Percentiles rank a stretch among this genome's conserved stretches.
Evolutionary conservation across 2,329 filamentous ascomycete genomes (phyloP).

Genomic region (Fusarium sp.): DNA sequence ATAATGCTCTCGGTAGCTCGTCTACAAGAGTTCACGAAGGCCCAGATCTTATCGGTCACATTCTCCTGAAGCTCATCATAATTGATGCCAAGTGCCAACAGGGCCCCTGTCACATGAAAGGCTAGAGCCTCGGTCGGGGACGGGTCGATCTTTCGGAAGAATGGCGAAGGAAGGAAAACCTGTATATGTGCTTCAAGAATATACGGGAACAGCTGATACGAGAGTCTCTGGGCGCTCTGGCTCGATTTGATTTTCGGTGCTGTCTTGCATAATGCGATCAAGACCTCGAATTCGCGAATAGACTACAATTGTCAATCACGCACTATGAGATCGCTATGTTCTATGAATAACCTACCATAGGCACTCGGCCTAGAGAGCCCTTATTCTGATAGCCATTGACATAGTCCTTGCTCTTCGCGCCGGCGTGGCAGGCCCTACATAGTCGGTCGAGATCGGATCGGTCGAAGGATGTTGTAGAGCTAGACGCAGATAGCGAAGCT

Average conservation of each 20-base stretch:
- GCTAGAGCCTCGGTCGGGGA: conserved; percentile 89
- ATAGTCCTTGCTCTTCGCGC: conserved; percentile 53
- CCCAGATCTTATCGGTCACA: conserved; percentile 72
- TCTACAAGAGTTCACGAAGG: conserved; percentile 77
- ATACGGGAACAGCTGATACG: conserved; percentile 83
- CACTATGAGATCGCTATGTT: background rate
- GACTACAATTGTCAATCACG: conserved; percentile 62
- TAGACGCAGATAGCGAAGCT: conserved; percentile 67
- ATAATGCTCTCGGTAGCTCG: conserved; percentile 66
- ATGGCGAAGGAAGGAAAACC: conserved; percentile 79
- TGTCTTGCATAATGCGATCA: conserved; percentile 90
- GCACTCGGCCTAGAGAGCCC: conserved; percentile 60
- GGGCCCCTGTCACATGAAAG: conserved; percentile 78
- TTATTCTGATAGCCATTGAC: conserved; percentile 59
- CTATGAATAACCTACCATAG: conserved; percentile 63
- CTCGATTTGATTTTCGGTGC: conserved; percentile 76
- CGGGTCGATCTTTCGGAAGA: conserved; percentile 82
- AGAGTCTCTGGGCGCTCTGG: conserved; percentile 80
- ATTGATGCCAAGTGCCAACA: conserved; percentile 81
- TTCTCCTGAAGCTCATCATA: conserved; percentile 74
- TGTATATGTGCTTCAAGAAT: conserved; percentile 86
- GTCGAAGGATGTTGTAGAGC: conserved; percentile 63
- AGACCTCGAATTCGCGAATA: conserved; percentile 88
- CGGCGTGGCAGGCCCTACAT: conserved; percentile 65
- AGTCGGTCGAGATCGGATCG: conserved; percentile 70